Evolutionary conservation across 257 asterid species (phyloP), one percentile per base, ranked within the genome.

Genomic region (Solanum chilense): DNA sequence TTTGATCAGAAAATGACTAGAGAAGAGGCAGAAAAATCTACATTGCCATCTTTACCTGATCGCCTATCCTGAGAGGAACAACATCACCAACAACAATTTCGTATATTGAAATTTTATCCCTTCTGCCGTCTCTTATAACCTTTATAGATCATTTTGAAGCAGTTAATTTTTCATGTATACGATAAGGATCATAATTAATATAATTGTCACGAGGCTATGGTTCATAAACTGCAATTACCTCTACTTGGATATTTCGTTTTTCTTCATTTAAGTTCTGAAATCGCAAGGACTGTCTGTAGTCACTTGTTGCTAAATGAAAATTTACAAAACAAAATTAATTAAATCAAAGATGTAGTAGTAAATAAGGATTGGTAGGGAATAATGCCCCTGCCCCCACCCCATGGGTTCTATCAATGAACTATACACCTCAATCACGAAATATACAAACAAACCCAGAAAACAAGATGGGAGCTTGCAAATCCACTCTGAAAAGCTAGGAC

Each of bases 31-130:
- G 83, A 44, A 75, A 81, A 86, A 33, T 47, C 41, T 23, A 83
- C 47, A 69, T 80, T 49, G 74, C 87, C 58, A 83, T 90, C 44
- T 64, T 89, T 77, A 95, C 99, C 98, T 95, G 98, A 89, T 95
- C 98, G 25, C 98, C 99, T 87, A 97, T 95, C 92, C 93, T 94
- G 90, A 97, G 96, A 81, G 98, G 98, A 90, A 97, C 76, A 87
- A 94, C 91, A 69, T 97, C 98, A 85, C 99, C 98, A 86, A 97
- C 99, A 88, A 97, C 99, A 89, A 97, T 89, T 75, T 94, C 97
- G 74, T 95, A 95, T 91, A 97, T 95, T 56, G 99, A 97, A 82
- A 95, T 86, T 90, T 89, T 95, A 16, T 95, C 98, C 88, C 98
- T 94, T 90, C 99, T 91, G 45, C 98, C 98, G 69, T 93, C 94